A percentile compares a stretch with the other conserved stretches of the same genome.
These are phyloP conservation scores for Ulmus americana DNA, from an alignment of 331 rosid genomes.

Conservation along the genomic window DNA sequence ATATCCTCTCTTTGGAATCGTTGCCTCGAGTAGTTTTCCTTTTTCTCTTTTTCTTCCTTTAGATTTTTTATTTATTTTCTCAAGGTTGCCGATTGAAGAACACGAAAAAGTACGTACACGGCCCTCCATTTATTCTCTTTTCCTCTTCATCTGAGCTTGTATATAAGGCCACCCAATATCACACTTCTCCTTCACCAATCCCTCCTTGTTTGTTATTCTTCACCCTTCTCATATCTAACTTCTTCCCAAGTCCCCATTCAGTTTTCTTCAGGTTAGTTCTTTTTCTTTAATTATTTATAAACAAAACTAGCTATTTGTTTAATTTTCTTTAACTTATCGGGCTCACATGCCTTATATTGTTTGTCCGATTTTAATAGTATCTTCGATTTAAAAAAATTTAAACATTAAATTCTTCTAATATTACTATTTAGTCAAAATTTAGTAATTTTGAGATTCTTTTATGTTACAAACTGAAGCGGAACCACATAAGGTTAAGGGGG, in stretches of 20 bases:
- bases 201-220: slow-evolving; percentile 9
- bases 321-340: too few relatives aligned
- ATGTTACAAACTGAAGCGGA: too few relatives aligned
- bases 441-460: too few relatives aligned
- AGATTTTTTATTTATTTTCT: slow-evolving; percentile 34
- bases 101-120: slow-evolving; percentile 60
- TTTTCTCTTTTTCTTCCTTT: slow-evolving; percentile 37
- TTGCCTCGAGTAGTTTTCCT: slow-evolving; percentile 33
- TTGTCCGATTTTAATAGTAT: too few relatives aligned
- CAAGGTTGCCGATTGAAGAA: slow-evolving; percentile 59
- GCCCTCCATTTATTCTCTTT: slow-evolving; percentile 64
- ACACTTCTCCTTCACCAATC: slow-evolving; percentile 46
- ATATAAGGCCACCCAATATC: slow-evolving; percentile 46
- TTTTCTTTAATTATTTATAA: too few relatives aligned
- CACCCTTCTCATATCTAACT: slow-evolving; percentile 15
- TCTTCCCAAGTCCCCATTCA: slow-evolving; percentile 6
- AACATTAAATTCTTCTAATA: too few relatives aligned
- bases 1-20: slow-evolving; percentile 52
- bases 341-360: too few relatives aligned
- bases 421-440: too few relatives aligned
- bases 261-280: too few relatives aligned
- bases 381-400: too few relatives aligned
- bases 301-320: too few relatives aligned
- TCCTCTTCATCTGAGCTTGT: slow-evolving; percentile 34
- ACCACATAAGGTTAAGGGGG: too few relatives aligned